A percentile compares a stretch with the other conserved stretches of the same genome.
Conservation (phyloP, 148 eudicot species). For the Amaranthus palmeri region DNA sequence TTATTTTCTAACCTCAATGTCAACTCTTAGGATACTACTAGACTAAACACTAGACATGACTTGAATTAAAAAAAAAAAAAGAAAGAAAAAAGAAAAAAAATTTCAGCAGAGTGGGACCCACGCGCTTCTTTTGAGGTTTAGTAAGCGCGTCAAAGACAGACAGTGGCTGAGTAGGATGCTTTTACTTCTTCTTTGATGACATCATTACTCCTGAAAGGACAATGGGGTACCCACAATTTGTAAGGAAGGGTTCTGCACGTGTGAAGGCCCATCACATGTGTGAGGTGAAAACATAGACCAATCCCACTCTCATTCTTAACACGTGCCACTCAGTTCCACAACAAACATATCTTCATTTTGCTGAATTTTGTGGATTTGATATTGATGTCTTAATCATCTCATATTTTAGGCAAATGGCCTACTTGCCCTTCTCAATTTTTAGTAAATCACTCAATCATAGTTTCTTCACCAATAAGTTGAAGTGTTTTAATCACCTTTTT, state of each 20-base stretch:
- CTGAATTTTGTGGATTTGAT: background rate
- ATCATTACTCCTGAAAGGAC: constrained; percentile 18
- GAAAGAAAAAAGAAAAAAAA: constrained; percentile 9
- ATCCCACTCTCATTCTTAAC: constrained; percentile 9
- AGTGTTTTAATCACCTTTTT: constrained; percentile 6
- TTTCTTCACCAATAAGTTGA: constrained; percentile 13
- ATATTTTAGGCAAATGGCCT: constrained; percentile 14
- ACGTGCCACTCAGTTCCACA: constrained; percentile 17
- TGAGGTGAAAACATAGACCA: background rate
- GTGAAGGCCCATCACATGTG: constrained; percentile 13
- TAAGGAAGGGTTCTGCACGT: constrained; percentile 17
- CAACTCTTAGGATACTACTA: constrained; percentile 29
- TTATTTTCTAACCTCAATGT: constrained; percentile 23
- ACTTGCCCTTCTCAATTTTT: constrained; percentile 16
- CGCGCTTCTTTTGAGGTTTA: constrained; percentile 17
- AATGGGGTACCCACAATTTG: constrained; percentile 3
- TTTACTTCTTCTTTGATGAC: constrained; percentile 16
- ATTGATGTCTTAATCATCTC: constrained; percentile 19
- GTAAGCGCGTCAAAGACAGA: constrained; percentile 22
- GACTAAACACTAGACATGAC: constrained; percentile 10
- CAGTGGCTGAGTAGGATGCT: constrained; percentile 29
- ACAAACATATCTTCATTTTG: constrained; percentile 7
- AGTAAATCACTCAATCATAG: constrained; percentile 25
- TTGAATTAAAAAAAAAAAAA: no score
- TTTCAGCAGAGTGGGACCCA: constrained; percentile 24